Conservation (phyloP, 768 basidiomycete genomes). For the Filobasidium floriforme region DNA sequence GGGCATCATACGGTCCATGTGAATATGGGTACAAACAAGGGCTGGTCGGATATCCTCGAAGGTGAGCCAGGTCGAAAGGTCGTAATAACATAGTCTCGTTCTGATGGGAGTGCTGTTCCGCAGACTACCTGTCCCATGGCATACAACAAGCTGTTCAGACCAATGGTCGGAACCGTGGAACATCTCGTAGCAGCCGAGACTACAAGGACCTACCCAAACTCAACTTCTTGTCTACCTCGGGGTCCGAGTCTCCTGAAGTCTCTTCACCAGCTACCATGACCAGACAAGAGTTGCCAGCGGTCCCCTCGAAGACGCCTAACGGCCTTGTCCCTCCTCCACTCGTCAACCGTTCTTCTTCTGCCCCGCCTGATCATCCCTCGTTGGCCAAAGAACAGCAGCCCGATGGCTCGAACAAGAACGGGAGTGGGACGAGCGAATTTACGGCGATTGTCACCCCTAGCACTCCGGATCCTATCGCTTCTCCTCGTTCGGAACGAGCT, state of each 20-base stretch:
- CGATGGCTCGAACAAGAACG: neutral
- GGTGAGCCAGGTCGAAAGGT: slow-evolving; percentile 7
- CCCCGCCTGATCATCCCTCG: neutral
- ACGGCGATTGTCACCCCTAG: neutral
- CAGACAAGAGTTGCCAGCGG: neutral
- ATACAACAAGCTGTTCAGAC: slow-evolving; percentile 5
- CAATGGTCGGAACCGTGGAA: too few species aligned
- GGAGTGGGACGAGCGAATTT: neutral
- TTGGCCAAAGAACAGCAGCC: neutral
- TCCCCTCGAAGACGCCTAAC: neutral
- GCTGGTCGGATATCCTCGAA: slow-evolving; percentile 26
- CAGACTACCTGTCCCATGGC: slow-evolving; percentile 23
- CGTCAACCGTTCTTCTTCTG: neutral
- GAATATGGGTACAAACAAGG: slow-evolving; percentile 8
- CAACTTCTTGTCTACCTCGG: too few species aligned
- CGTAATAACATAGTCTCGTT: too few species aligned
- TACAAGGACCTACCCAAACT: neutral
- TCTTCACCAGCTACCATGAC: neutral
- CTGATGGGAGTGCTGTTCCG: too few species aligned
- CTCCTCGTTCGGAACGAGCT: neutral
- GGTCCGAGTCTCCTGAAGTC: neutral
- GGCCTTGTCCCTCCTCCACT: slow-evolving; percentile 17
- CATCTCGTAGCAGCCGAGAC: neutral
- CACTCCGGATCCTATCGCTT: neutral
- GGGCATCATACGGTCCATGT: slow-evolving; percentile 19